Base-by-base conservation (phyloP, 2,329 filamentous ascomycete genomes). In the Sporothrix variecibatus region DNA sequence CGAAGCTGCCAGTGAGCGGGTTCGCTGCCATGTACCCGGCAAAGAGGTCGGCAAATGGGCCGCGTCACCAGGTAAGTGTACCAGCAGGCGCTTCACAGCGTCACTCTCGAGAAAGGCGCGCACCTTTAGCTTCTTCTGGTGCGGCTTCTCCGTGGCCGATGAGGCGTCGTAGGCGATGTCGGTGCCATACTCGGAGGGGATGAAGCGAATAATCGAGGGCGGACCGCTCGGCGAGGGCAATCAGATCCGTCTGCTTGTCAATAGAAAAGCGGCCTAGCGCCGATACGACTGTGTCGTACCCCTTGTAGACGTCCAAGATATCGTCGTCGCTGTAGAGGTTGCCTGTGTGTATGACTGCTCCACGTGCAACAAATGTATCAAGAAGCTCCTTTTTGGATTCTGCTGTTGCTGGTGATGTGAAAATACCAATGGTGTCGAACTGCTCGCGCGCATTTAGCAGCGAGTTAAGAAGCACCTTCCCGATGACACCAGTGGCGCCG, bases 181-280 rank as follows among this genome's bases (percentile, higher is more conserved):
- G 34, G 73, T 76, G 17, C 75, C 75, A 31, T 71, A 76, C 58
- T 76, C 75, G 51, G 75, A 76, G 2, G 75, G 75, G 28, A 76
- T 51, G 82, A 91, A 91, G 80, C 86, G 86, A 71, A 91, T 85
- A 49, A 82, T 83, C 26, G 73, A 17, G 46, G 46, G 46, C 17
- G 69, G 69, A n/a, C 82, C 84, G 84, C 62, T 87, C 86, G 28
- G 89, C 89, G 1, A 76, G 72, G 6, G 56, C 60, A 40, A 76
- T 75, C 4, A 75, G 72, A 56, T 73, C 73, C 17, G 69, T 38
- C 40, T 76, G 73, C 75, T 75, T 76, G 56, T 76, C 75, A 31
- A 76, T 76, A 28, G 73, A 72, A 38, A 72, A 73, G 38, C 75
- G 73, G 28, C 75, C 75, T 12, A 76, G 67, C 0, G 75, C 75